phyloP scores from a whole-genome alignment of 768 basidiomycete species.

The Agaricus sinodeliciosus region DNA sequence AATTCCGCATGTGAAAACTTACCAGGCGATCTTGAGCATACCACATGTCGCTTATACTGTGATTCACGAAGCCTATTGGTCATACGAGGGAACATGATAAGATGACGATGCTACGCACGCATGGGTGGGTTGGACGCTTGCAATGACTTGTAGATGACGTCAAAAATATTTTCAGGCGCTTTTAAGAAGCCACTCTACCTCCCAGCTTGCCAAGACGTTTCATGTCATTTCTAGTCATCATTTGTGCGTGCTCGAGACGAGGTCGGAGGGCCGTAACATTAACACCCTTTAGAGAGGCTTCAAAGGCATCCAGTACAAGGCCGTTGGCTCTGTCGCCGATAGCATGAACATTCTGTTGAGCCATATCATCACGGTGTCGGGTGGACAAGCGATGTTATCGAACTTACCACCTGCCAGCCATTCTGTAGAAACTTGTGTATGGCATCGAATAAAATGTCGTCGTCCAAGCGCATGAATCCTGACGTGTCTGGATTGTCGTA shows the following conservation, averaged over 20 bases:
- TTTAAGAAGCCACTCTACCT: conserved; percentile 32
- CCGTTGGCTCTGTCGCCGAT: conserved; percentile 87
- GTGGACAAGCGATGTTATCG: not conserved
- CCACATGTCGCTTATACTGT: conserved; percentile 81
- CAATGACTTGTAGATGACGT: conserved; percentile 57
- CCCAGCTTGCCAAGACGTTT: conserved; percentile 71
- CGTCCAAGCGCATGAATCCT: conserved; percentile 71
- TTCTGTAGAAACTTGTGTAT: conserved; percentile 69
- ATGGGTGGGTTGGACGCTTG: conserved; percentile 87
- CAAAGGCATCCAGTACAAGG: conserved; percentile 78
- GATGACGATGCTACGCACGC: conserved; percentile 41
- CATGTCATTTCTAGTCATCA: conserved; percentile 74
- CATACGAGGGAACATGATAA: no score
- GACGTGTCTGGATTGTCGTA: conserved; percentile 67
- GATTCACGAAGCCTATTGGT: not conserved
- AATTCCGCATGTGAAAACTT: conserved; percentile 16
- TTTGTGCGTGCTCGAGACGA: conserved; percentile 88
- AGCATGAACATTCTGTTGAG: conserved; percentile 72
- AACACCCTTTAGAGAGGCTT: conserved; percentile 51
- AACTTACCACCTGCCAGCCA: conserved; percentile 86
- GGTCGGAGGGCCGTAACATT: conserved; percentile 65
- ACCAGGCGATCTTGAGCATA: conserved; percentile 82
- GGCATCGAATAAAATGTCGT: conserved; percentile 52
- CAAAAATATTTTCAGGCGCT: conserved; percentile 3
- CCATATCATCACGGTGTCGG: not conserved